Evolutionary conservation across 2,329 filamentous ascomycete genomes (phyloP).

Genomic region (Calonectria ilicicola): DNA sequence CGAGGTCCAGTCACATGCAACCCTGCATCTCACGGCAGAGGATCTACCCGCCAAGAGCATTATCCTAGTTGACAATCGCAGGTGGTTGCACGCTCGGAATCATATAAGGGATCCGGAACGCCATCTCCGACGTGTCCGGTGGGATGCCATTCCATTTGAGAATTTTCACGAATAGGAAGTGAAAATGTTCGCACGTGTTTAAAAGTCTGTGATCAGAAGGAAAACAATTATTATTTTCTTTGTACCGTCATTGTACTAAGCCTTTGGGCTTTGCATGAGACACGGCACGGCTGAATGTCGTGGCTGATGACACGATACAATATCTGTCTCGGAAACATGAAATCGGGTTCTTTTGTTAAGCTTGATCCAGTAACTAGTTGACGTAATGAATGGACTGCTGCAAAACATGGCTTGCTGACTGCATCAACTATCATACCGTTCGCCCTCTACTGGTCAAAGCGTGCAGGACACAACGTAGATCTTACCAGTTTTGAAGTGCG

Average conservation of each 20-base stretch:
- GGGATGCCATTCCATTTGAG: conserved; percentile 47
- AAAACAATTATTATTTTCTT: not conserved
- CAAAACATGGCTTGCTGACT: not conserved
- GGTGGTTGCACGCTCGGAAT: conserved; percentile 50
- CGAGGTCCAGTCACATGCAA: conserved; percentile 26
- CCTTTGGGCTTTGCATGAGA: too few relatives aligned
- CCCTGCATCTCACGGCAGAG: conserved; percentile 40
- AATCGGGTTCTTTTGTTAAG: too few relatives aligned
- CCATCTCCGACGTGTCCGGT: conserved; percentile 50
- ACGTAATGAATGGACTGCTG: too few relatives aligned
- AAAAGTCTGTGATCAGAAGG: not conserved
- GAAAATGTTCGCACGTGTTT: not conserved
- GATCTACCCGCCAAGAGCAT: conserved; percentile 45
- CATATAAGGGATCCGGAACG: conserved; percentile 47
- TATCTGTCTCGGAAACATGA: too few relatives aligned
- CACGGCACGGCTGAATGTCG: too few relatives aligned
- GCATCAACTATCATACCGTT: not conserved
- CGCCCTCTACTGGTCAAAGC: not conserved
- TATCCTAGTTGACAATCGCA: conserved; percentile 49
- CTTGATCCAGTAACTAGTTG: too few relatives aligned
- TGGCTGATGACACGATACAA: too few relatives aligned
- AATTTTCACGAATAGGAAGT: not conserved
- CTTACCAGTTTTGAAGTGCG: not conserved
- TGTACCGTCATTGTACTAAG: too few relatives aligned
- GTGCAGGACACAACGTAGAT: not conserved